Percentiles rank a stretch among this genome's conserved stretches.
These are phyloP conservation scores for Termitomyces sp. DNA, from an alignment of 768 basidiomycete species.

Conservation along the genomic window DNA sequence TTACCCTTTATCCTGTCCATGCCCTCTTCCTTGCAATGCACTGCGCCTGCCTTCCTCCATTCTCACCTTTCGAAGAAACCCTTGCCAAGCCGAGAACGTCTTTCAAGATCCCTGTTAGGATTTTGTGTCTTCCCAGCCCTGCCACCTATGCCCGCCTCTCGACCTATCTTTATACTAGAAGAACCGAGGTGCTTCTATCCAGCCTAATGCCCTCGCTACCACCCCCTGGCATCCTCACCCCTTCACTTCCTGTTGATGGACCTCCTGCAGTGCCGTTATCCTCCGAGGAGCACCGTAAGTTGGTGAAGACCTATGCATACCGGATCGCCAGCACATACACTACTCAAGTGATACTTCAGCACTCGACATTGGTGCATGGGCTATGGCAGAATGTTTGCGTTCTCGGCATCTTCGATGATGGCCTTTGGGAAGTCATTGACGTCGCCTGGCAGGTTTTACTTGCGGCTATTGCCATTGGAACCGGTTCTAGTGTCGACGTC, in stretches of 20 bases:
- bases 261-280: neutral
- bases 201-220: constrained; percentile 39
- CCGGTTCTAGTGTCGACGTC: constrained; percentile 26
- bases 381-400: constrained; percentile 69
- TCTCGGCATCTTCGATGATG: constrained; percentile 61
- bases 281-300: constrained; percentile 2
- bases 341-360: constrained; percentile 37
- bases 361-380: constrained; percentile 54
- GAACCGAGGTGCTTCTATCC: constrained; percentile 41
- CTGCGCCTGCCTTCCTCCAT: constrained; percentile 57
- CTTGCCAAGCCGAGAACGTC: constrained; percentile 22
- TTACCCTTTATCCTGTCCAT: constrained; percentile 62
- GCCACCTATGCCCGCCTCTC: constrained; percentile 53
- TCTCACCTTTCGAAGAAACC: constrained; percentile 26
- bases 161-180: constrained; percentile 63
- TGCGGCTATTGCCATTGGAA: constrained; percentile 50
- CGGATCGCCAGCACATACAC: constrained; percentile 35
- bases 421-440: constrained; percentile 64
- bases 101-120: constrained; percentile 48
- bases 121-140: constrained; percentile 58
- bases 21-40: constrained; percentile 63
- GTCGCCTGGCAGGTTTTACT: constrained; percentile 62
- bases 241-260: neutral
- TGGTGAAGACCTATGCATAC: constrained; percentile 21
- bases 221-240: constrained; percentile 21